phyloP scores from a whole-genome alignment of 1,284 basidiomycete species.

The Sanghuangporus weigelae region DNA sequence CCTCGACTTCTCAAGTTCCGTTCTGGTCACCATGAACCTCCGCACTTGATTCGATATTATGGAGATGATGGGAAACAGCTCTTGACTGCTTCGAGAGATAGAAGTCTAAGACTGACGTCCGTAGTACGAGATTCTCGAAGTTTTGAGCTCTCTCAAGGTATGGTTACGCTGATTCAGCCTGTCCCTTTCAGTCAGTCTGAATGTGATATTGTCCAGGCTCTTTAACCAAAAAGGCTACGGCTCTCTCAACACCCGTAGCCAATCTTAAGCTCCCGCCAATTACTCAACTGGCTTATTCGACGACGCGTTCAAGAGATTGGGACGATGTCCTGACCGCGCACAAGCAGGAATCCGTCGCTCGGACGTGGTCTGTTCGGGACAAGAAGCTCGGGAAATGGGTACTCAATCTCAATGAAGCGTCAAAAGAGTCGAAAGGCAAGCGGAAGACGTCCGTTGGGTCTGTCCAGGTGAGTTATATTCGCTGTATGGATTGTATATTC shows the following conservation, averaged over 20 bases:
- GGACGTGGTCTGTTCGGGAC: slow-evolving; percentile 83
- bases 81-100: slow-evolving; percentile 83
- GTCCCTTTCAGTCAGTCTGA: background rate
- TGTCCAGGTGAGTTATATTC: slow-evolving; percentile 48
- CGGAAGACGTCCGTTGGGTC: slow-evolving; percentile 39
- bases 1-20: slow-evolving; percentile 89
- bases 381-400: slow-evolving; percentile 73
- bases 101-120: slow-evolving; percentile 84
- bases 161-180: slow-evolving; percentile 13
- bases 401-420: slow-evolving; percentile 51
- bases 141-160: slow-evolving; percentile 93
- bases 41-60: slow-evolving; percentile 91
- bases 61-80: slow-evolving; percentile 95
- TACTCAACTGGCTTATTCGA: slow-evolving; percentile 74
- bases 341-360: slow-evolving; percentile 70
- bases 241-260: slow-evolving; percentile 73
- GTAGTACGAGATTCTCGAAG: slow-evolving; percentile 92
- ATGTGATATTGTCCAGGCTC: slow-evolving; percentile 47
- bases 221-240: slow-evolving; percentile 79
- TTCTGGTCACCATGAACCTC: slow-evolving; percentile 89
- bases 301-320: slow-evolving; percentile 90
- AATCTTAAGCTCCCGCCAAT: slow-evolving; percentile 82
- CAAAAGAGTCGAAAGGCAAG: slow-evolving; percentile 41
- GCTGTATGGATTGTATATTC: background rate
- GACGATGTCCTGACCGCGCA: slow-evolving; percentile 94